These are phyloP conservation scores for Aureobasidium sp. DNA, from an alignment of 2,329 filamentous ascomycete species.

Conservation along the genomic window DNA sequence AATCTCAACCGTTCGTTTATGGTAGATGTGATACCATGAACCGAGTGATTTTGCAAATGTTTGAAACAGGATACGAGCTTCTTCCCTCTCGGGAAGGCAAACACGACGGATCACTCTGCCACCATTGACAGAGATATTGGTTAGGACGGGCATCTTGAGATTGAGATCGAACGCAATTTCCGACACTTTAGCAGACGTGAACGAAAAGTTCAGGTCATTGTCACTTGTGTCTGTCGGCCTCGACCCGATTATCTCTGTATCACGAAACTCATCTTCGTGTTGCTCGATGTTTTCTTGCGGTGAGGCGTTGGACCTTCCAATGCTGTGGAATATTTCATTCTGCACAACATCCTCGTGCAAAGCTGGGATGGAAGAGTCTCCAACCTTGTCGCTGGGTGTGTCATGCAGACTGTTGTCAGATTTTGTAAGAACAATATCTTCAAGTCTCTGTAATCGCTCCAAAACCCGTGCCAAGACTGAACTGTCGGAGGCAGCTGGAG, in stretches of 20 bases:
- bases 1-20: conserved; percentile 18
- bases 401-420: not conserved
- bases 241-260: not conserved
- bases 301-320: not conserved
- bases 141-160: not conserved
- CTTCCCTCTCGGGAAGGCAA: conserved; percentile 18
- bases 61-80: conserved; percentile 19
- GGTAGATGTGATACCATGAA: conserved; percentile 23
- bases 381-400: no score
- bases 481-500: not conserved
- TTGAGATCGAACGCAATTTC: not conserved
- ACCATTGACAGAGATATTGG: not conserved
- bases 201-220: not conserved
- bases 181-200: not conserved
- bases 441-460: conserved; percentile 1
- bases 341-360: conserved; percentile 7
- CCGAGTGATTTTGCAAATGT: conserved; percentile 21
- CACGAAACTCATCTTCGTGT: not conserved
- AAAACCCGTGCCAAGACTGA: conserved; percentile 6
- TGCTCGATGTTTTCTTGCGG: not conserved
- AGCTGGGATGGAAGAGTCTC: not conserved
- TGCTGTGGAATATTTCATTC: not conserved
- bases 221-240: not conserved
- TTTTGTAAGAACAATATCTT: conserved; percentile 5
- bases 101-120: conserved; percentile 13